These are phyloP conservation scores for Pyrenophora tritici-repentis DNA, from an alignment of 2,329 filamentous ascomycete genomes.

Conservation along the genomic window DNA sequence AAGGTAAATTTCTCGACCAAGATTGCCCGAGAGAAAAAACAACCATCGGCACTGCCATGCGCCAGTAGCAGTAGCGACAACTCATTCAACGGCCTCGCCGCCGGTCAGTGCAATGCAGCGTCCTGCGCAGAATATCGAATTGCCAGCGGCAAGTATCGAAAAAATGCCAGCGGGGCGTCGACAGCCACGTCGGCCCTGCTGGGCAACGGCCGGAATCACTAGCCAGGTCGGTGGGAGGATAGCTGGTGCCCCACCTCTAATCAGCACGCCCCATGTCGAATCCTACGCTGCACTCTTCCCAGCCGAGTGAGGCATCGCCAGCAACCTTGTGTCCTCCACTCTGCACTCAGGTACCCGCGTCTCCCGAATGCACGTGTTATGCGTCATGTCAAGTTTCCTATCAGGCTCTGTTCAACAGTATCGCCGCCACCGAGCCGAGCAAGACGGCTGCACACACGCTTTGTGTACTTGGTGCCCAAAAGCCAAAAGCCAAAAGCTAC, in stretches of 20 bases:
- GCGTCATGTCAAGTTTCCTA: neutral
- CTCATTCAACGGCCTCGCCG: conserved; percentile 11
- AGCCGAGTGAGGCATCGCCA: neutral
- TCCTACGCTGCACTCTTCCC: neutral
- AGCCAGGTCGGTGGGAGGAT: conserved; percentile 16
- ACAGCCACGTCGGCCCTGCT: conserved; percentile 41
- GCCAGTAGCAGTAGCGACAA: conserved; percentile 16
- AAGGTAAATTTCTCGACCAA: conserved; percentile 28
- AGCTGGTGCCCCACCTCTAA: conserved; percentile 14
- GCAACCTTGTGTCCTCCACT: conserved; percentile 10
- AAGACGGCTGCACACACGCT: conserved; percentile 13
- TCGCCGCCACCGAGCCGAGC: conserved; percentile 4
- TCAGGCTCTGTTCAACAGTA: neutral
- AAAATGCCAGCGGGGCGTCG: conserved; percentile 22
- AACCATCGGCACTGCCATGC: neutral
- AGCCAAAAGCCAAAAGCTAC: no score
- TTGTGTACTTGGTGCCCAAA: conserved; percentile 18
- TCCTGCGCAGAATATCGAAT: conserved; percentile 5
- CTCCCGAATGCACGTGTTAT: conserved; percentile 5
- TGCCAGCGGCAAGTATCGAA: conserved; percentile 20
- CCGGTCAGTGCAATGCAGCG: conserved; percentile 17
- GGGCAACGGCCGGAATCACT: conserved; percentile 22
- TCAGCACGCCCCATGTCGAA: conserved; percentile 7
- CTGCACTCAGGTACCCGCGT: conserved; percentile 26
- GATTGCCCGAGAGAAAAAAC: conserved; percentile 6